Evolutionary conservation across 2,329 filamentous ascomycete species (phyloP).

Genomic region (Hypoxylon rubiginosum): DNA sequence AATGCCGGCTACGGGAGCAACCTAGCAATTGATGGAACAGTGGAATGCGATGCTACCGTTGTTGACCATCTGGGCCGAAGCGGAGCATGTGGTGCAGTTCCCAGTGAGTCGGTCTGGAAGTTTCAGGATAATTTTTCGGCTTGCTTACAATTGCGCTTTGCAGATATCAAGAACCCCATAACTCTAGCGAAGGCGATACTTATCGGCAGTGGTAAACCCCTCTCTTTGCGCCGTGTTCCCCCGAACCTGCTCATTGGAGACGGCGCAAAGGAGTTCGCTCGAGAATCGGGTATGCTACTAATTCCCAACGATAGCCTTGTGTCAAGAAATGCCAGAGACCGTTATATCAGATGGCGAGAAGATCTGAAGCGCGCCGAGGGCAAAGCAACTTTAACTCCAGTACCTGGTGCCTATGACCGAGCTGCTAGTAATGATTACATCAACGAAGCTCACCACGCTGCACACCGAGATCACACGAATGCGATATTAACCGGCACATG

Average conservation of each 20-base stretch:
- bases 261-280: constrained; percentile 89
- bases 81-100: constrained; percentile 91
- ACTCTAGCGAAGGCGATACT: constrained; percentile 86
- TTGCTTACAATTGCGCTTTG: constrained; percentile 11
- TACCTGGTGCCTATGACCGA: constrained; percentile 42
- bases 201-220: constrained; percentile 78
- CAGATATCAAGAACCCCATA: constrained; percentile 94
- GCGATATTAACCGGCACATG: constrained; percentile 70
- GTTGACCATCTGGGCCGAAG: constrained; percentile 93
- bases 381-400: constrained; percentile 54
- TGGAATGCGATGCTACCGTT: constrained; percentile 95
- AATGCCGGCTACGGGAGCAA: constrained; percentile 98
- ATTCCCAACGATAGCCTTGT: constrained; percentile 82
- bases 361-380: constrained; percentile 76
- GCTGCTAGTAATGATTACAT: constrained; percentile 14
- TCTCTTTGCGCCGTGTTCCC: constrained; percentile 90
- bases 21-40: constrained; percentile 86
- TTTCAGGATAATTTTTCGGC: constrained; percentile 2
- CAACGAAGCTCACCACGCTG: constrained; percentile 40
- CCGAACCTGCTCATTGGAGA: constrained; percentile 91
- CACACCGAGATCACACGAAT: constrained; percentile 63
- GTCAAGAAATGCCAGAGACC: constrained; percentile 82
- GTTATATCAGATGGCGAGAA: constrained; percentile 82
- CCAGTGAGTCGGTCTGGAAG: constrained; percentile 71
- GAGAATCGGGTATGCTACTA: constrained; percentile 79